Conservation (phyloP, 768 basidiomycete genomes). For the Tricholoma sp. region DNA sequence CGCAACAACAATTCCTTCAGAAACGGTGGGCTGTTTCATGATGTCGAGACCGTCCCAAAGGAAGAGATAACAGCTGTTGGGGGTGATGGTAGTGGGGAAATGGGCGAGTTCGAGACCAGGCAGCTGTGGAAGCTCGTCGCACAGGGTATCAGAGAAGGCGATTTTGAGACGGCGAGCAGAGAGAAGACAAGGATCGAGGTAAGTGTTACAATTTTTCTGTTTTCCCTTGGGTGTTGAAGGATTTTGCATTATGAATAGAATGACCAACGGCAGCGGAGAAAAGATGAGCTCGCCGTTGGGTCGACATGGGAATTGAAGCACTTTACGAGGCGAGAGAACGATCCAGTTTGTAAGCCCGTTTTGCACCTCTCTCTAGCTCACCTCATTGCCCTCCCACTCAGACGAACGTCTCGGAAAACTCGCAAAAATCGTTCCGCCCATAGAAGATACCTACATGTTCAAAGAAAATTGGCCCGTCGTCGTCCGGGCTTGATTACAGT, state of each 20-base stretch:
- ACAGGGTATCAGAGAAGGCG: conserved; percentile 85
- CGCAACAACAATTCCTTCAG: conserved; percentile 16
- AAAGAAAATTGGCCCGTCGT: conserved; percentile 48
- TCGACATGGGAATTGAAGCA: conserved; percentile 73
- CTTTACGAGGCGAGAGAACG: conserved; percentile 64
- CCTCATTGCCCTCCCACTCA: conserved; percentile 17
- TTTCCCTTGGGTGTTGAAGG: not conserved
- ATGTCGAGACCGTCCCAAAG: conserved; percentile 60
- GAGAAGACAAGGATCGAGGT: conserved; percentile 95
- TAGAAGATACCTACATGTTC: conserved; percentile 77
- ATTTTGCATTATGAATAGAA: conserved; percentile 46
- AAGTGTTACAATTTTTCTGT: conserved; percentile 7
- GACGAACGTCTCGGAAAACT: conserved; percentile 62
- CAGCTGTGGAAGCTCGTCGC: conserved; percentile 82
- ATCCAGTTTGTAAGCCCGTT: conserved; percentile 61
- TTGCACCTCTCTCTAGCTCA: not conserved
- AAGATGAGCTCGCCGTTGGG: conserved; percentile 72
- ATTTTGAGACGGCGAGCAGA: conserved; percentile 84
- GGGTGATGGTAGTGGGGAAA: conserved; percentile 48
- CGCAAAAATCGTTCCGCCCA: conserved; percentile 59
- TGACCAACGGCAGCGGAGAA: conserved; percentile 83
- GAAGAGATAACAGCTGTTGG: conserved; percentile 68
- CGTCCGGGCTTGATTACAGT: not conserved
- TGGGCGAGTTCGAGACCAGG: conserved; percentile 85
- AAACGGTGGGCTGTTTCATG: conserved; percentile 60